phyloP scores from a whole-genome alignment of 352 stramenopile species.

The Globisporangium acanthophoron region DNA sequence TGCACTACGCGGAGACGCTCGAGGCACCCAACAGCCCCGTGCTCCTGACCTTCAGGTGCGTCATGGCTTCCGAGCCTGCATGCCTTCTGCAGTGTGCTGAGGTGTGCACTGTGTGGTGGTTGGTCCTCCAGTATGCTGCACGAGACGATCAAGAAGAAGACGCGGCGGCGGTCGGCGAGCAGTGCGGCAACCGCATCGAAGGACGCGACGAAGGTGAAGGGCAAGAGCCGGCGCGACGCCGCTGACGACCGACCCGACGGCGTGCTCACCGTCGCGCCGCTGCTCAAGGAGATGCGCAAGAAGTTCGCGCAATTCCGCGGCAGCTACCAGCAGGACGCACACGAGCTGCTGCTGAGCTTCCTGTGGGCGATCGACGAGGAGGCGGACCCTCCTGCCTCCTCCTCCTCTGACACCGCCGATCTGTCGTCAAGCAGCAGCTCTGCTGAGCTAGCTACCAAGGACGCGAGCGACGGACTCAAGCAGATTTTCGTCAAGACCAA shows the following conservation, averaged over 20 bases:
- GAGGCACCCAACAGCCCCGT: conserved; percentile 86
- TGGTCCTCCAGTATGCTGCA: conserved; percentile 35
- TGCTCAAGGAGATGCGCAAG: conserved; percentile 64
- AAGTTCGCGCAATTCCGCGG: conserved; percentile 93
- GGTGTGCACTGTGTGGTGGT: too few species aligned
- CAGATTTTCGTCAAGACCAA: conserved; percentile 67
- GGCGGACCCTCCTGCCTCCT: conserved; percentile 30
- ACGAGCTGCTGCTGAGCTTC: conserved; percentile 94
- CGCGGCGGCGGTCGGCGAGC: conserved; percentile 15
- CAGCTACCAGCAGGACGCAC: conserved; percentile 94
- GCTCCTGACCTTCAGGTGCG: conserved; percentile 65
- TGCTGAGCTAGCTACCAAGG: too few species aligned
- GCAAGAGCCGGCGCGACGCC: conserved; percentile 11
- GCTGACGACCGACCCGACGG: conserved; percentile 17
- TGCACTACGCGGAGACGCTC: conserved; percentile 39
- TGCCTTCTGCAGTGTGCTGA: background rate
- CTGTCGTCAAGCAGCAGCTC: too few species aligned
- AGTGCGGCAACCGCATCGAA: conserved; percentile 9
- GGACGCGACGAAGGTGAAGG: conserved; percentile 14
- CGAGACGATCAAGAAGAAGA: conserved; percentile 53
- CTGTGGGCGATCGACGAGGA: conserved; percentile 86
- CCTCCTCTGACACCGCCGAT: background rate
- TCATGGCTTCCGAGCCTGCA: background rate
- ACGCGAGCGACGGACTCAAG: conserved; percentile 17
- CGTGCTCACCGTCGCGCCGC: conserved; percentile 46